Base-by-base conservation (phyloP, 495 filamentous ascomycete genomes). In the Rhizodiscina lignyota region DNA sequence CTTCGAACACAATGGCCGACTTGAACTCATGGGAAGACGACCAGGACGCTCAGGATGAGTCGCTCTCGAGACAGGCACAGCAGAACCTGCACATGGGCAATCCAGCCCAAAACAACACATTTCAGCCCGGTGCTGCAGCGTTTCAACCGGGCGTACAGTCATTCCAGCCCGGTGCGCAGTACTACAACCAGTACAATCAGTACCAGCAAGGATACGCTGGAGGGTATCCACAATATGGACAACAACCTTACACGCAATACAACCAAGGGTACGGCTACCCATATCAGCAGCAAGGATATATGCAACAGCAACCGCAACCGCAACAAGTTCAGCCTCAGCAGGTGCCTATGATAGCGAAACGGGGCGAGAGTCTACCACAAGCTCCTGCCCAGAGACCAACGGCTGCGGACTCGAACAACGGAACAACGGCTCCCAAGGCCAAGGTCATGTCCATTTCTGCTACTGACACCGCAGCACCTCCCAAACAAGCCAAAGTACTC, bases 21-120 rank as follows among this genome's bases (percentile, higher is more conserved):
- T 77, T 83, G 31, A 83, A 92, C 41, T 87, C 80, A 15, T 97
- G 89, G 89, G 89, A 97, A 62, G 83, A 97, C 46, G 89, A 92
- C 40, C 76, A 84, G 52, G 74, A 83, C 24, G 77, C 73, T 32
- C 82, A 92, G 62, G 80, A 93, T 35, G 80, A 89, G 39, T 73
- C 79, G 44, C 72, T 94, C 43, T 72, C 82, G 37, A 68, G 78
- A 53, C 85, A 84, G 58, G 59, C 77, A 5, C 74, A 87, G 56
- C 67, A 75, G 43, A 77, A 81, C 48, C 66, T 82, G 55, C 83
- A 83, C 45, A 53, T 85, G 27, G 72, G 74, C 52, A 59, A 65
- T 41, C 36, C 48, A 21, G 72, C 70, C 38, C 45, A 45, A 54
- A 62, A 66, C 47, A 52, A 49, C 20, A 55, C 58, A 12, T 89